Base-by-base conservation (phyloP, 805 yeast genomes). In the Maudiozyma bulderi region DNA sequence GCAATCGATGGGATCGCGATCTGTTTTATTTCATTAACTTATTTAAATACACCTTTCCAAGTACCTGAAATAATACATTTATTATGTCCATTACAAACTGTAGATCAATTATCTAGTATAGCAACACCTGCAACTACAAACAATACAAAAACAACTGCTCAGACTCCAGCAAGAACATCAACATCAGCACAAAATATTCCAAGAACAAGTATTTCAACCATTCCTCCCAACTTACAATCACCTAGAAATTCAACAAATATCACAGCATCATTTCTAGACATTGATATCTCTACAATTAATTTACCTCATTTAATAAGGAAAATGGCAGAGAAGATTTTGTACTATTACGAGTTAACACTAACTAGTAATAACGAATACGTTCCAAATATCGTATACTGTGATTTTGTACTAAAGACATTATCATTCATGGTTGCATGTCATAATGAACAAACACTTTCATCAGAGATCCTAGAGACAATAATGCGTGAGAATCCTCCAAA, bases 1-100 rank as follows among this genome's bases (percentile, higher is more conserved):
- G 80, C 96, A 0, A 62, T 91, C n/a, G 96, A 89, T 56, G 87
- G 90, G 0, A 68, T 89, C 9, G 84, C 84, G 0, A 79, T 86
- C 0, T 77, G 86, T 51, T 63, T 84, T 40, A 63, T 84, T 5
- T 64, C 89, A 47, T 69, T 86, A 45, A 73, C 82, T 10, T 80
- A 72, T 56, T 62, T 83, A 66, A 72, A 44, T 56, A 60, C 50
- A 1, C 47, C 67, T 6, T 65, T 59, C 40, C 64, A 58, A 40
- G 57, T 55, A 47, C 72, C 58, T 35, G 61, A 49, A 34, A 70
- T 50, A 44, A 73, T 48, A 48, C 61, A 38, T 52, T 66, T 31
- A 57, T 67, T 34, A 48, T 75, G 56, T 72, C 71, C 54, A 20
- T 20, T 46, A 15, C 43, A 49, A 41, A 43, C 40, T 1, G 9